phyloP scores from a whole-genome alignment of 2,329 filamentous ascomycete genomes.

The Cladosporium phlei region DNA sequence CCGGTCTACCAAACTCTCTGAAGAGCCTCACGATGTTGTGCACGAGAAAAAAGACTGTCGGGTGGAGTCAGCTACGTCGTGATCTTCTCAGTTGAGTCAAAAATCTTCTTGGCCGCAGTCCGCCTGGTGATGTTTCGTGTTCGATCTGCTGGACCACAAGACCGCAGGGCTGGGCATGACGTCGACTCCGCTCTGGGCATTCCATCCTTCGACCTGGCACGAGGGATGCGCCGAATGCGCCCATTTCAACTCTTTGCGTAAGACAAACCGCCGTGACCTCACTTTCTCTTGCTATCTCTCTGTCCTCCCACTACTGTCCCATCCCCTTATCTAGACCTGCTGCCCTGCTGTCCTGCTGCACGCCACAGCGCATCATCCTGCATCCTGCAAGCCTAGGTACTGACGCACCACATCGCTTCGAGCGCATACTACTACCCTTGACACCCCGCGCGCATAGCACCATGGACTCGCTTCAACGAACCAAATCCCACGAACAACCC shows the following conservation, averaged over 20 bases:
- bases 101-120: too few relatives aligned
- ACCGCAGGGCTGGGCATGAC: not conserved
- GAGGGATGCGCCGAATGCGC: too few relatives aligned
- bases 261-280: slow-evolving; percentile 1
- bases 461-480: not conserved
- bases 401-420: too few relatives aligned
- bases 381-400: too few relatives aligned
- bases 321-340: slow-evolving; percentile 2
- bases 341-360: not conserved
- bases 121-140: too few relatives aligned
- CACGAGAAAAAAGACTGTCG: too few relatives aligned
- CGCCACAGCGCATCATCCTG: too few relatives aligned
- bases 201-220: too few relatives aligned
- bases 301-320: not conserved
- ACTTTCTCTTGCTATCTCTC: not conserved
- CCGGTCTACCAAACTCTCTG: slow-evolving; percentile 4
- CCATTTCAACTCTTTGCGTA: slow-evolving; percentile 7
- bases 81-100: too few relatives aligned
- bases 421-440: too few relatives aligned
- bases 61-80: too few relatives aligned
- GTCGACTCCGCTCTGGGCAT: not conserved
- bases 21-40: not conserved
- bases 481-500: not conserved
- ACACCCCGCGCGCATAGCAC: slow-evolving; percentile 1
- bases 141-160: too few relatives aligned